Conservation (phyloP, 139 green algal genomes). For the Asterochloris sp. region DNA sequence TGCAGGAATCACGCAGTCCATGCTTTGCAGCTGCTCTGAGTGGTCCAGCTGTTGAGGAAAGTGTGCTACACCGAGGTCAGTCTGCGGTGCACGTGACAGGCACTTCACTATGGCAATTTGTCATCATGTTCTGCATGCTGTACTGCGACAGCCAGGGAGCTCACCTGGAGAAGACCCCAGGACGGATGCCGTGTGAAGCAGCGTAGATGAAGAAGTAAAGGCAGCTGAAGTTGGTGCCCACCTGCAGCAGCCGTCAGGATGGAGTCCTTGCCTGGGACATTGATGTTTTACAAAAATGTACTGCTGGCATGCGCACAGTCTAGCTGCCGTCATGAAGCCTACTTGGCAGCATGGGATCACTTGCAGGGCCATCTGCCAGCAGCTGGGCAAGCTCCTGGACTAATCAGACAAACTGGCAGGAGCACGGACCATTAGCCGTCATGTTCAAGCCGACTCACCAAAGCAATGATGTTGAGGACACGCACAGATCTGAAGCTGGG, state of each 20-base stretch:
- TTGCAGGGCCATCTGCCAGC: too few relatives aligned
- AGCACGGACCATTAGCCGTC: too few relatives aligned
- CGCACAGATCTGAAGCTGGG: neutral
- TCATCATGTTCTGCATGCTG: neutral
- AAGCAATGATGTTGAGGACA: slow-evolving; percentile 1
- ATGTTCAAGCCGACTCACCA: too few relatives aligned
- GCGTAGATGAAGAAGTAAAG: slow-evolving; percentile 24
- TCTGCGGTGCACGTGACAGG: neutral
- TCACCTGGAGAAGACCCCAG: slow-evolving; percentile 9
- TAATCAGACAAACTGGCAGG: too few relatives aligned
- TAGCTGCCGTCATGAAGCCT: too few relatives aligned
- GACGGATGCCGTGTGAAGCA: neutral
- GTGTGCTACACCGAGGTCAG: neutral
- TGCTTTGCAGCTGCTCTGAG: neutral
- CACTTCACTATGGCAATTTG: neutral
- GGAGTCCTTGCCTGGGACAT: too few relatives aligned
- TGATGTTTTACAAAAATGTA: too few relatives aligned
- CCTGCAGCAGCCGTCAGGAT: neutral
- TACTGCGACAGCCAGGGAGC: neutral
- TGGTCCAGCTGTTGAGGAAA: neutral
- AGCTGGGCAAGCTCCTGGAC: too few relatives aligned
- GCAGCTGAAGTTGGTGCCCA: slow-evolving; percentile 21
- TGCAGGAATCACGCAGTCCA: neutral
- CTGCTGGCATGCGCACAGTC: too few relatives aligned
- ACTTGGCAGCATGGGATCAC: too few relatives aligned